Evolutionary conservation across 2,329 filamentous ascomycete genomes (phyloP).

Genomic region (Monilinia aucupariae): DNA sequence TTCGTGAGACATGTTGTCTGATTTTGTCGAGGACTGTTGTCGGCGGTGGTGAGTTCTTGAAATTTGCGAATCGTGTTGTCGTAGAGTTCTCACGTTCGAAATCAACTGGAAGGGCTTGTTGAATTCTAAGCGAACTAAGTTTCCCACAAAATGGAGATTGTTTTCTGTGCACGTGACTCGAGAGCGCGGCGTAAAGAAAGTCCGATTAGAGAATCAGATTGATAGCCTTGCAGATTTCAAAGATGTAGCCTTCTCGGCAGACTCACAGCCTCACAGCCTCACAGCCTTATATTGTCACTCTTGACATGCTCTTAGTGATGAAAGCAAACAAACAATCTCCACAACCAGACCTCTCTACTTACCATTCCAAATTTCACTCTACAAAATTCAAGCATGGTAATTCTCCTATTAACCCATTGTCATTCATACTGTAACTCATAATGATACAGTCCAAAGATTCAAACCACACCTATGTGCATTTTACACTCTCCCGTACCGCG

Average conservation of each 20-base stretch:
- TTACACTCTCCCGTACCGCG: slow-evolving; percentile 64
- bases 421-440: background rate
- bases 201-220: background rate
- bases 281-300: background rate
- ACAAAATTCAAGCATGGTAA: slow-evolving; percentile 5
- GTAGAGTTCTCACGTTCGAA: slow-evolving; percentile 4
- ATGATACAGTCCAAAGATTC: slow-evolving; percentile 56
- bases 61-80: slow-evolving; percentile 10
- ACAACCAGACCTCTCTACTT: background rate
- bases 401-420: background rate
- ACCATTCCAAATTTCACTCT: background rate
- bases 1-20: slow-evolving; percentile 73
- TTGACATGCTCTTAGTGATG: background rate
- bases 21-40: slow-evolving; percentile 28
- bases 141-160: slow-evolving; percentile 13
- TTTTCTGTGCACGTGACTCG: background rate
- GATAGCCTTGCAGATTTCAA: background rate
- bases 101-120: slow-evolving; percentile 11
- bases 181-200: background rate
- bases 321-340: background rate
- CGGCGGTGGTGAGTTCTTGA: slow-evolving; percentile 15
- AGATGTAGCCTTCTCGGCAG: background rate
- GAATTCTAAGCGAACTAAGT: slow-evolving; percentile 13
- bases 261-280: background rate
- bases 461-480: slow-evolving; percentile 68